Conservation (phyloP, 2,329 filamentous ascomycete genomes). For the Arthrobotrys iridis region DNA sequence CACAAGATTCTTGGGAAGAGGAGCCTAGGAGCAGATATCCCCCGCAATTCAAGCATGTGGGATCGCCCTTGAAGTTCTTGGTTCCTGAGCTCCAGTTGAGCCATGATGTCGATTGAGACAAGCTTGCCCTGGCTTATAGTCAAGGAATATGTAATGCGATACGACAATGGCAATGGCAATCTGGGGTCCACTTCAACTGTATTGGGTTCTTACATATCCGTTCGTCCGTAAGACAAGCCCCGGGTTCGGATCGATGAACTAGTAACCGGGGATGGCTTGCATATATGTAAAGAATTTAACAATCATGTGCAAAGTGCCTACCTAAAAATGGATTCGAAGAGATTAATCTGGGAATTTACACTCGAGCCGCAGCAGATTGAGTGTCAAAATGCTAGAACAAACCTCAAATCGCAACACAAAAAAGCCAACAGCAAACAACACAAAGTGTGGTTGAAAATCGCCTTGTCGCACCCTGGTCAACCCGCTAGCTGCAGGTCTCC, state of each 20-base stretch:
- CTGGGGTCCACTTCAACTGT: slow-evolving; percentile 6
- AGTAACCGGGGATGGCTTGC: not conserved
- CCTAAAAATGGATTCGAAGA: not conserved
- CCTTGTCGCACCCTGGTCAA: slow-evolving; percentile 10
- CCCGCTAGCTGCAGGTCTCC: slow-evolving; percentile 35
- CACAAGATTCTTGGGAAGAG: not conserved
- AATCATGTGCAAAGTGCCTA: slow-evolving; percentile 26
- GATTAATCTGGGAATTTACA: not conserved
- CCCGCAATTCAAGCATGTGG: slow-evolving; percentile 23
- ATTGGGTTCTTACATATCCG: slow-evolving; percentile 27
- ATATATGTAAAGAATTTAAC: not conserved
- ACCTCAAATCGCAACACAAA: slow-evolving; percentile 52
- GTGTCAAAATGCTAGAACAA: not conserved
- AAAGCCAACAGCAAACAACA: slow-evolving; percentile 44
- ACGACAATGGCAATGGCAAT: not conserved
- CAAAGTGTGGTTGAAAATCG: slow-evolving; percentile 30
- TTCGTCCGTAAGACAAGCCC: slow-evolving; percentile 39
- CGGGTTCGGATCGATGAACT: not conserved
- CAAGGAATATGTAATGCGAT: slow-evolving; percentile 12
- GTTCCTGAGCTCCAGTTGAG: slow-evolving; percentile 20
- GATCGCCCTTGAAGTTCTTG: slow-evolving; percentile 19
- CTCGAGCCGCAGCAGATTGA: not conserved
- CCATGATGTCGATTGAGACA: not conserved
- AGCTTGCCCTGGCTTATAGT: not conserved
- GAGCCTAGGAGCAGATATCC: slow-evolving; percentile 5